Evolutionary conservation across 2,329 filamentous ascomycete species (phyloP).

Genomic region (Neofusicoccum cordaticola): DNA sequence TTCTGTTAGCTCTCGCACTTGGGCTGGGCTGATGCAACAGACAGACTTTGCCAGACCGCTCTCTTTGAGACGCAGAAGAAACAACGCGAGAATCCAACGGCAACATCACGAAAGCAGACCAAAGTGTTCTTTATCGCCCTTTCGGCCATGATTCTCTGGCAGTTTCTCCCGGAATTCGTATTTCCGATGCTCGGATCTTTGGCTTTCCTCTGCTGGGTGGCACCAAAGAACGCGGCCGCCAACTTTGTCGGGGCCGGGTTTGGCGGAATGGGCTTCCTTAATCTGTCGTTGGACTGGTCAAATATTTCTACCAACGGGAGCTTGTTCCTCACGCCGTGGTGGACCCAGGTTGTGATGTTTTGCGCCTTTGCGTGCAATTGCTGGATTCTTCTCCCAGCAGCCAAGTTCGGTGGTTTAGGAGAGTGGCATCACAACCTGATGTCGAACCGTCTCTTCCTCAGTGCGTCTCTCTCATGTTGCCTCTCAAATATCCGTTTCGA

Average conservation of each 20-base stretch:
- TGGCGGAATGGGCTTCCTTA: conserved; percentile 62
- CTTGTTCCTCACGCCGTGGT: conserved; percentile 51
- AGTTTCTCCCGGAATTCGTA: conserved; percentile 60
- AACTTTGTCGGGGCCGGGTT: conserved; percentile 61
- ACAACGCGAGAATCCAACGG: conserved; percentile 50
- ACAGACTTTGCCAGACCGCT: conserved; percentile 45
- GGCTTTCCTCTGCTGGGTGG: conserved; percentile 63
- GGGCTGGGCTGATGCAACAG: no score
- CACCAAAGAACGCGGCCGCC: conserved; percentile 55
- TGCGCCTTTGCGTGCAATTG: conserved; percentile 54
- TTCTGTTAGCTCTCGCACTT: no score
- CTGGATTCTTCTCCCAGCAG: conserved; percentile 58
- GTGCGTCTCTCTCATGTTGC: not conserved
- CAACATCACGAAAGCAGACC: conserved; percentile 42
- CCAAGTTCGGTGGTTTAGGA: conserved; percentile 57
- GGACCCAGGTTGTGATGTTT: conserved; percentile 58
- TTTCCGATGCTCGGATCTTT: conserved; percentile 60
- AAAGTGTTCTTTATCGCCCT: conserved; percentile 55
- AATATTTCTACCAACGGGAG: conserved; percentile 50
- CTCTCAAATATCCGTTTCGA: conserved; percentile 20
- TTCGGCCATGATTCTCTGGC: conserved; percentile 56
- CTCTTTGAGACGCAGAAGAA: conserved; percentile 58
- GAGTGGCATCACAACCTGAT: conserved; percentile 47
- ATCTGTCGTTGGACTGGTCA: conserved; percentile 60
- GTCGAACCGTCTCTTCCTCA: conserved; percentile 46